Evolutionary conservation across 345 rosid species (phyloP), one percentile per base, ranked within the genome.

Genomic region (Cardamine resedifolia): DNA sequence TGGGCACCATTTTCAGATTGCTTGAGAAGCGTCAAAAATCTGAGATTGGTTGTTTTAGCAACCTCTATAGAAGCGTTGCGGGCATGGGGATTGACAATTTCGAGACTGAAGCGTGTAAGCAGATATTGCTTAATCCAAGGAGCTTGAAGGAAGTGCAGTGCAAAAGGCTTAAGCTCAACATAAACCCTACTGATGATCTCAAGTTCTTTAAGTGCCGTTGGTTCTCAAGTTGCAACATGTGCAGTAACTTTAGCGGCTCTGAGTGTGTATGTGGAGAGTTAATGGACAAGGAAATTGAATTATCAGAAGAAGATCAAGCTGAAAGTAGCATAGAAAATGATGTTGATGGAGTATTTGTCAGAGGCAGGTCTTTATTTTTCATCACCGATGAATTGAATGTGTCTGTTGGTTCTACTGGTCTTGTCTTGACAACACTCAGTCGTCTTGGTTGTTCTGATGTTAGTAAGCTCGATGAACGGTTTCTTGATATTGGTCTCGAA

Each of bases 321-420:
- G 8, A 24, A 11, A 2, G 18, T 10, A 21, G 12, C 68, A 10
- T 10, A 7, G 12, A 0, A 12, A 33, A 33, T 45, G 48, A 31
- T 30, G 57, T 0, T 34, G 24, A 19, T 21, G 59, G 73, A 28
- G 64, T 75, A 0, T 75, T 67, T 41, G 64, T 68, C 15, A 30
- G 4, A 9, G 34, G 50, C 26, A 39, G 48, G 30, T 41, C 64
- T 19, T 48, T 47, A 7, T 76, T 68, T 39, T 33, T 76, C 34
- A 69, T 76, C 24, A 76, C 74, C 3, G 75, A 69, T 1, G 70
- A 61, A n/a, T 57, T 76, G 55, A 27, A 21, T 0, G 64, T 76
- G 7, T 21, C 50, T 16, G 24, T 56, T 36, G 14, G 24, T 21
- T 38, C 68, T 1, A 70, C 38, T 5, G 53, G 30, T 19, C 52